Percentiles rank a stretch among this genome's conserved stretches.
phyloP scores from a whole-genome alignment of 2,329 filamentous ascomycete genomes.

The Colletotrichum destructivum region DNA sequence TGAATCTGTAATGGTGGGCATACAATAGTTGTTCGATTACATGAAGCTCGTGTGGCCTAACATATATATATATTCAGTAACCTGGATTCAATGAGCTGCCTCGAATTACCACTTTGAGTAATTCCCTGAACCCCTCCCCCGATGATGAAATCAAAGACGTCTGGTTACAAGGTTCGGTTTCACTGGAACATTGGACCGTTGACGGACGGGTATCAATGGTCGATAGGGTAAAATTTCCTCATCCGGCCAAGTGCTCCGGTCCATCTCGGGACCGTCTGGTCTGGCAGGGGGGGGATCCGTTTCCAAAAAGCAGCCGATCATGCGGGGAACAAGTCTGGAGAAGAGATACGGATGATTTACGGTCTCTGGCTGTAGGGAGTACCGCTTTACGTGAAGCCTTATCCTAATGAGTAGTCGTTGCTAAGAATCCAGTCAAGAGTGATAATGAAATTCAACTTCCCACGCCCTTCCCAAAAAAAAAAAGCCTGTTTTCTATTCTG shows the following conservation, averaged over 20 bases:
- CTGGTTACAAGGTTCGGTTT: slow-evolving; percentile 3
- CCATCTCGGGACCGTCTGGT: slow-evolving; percentile 30
- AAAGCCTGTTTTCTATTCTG: not conserved
- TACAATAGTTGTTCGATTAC: not conserved
- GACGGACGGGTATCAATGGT: not conserved
- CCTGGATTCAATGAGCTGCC: not conserved
- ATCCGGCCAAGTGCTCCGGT: slow-evolving; percentile 34
- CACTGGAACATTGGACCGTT: slow-evolving; percentile 10
- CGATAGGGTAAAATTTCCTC: slow-evolving; percentile 38
- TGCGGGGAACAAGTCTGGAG: slow-evolving; percentile 30
- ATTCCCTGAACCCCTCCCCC: not conserved
- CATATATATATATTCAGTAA: not conserved
- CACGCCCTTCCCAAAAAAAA: not conserved
- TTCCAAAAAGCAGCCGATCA: slow-evolving; percentile 19
- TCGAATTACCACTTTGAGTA: slow-evolving; percentile 5
- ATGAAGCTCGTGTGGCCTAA: not conserved
- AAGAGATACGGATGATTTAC: slow-evolving; percentile 18
- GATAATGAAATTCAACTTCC: slow-evolving; percentile 12
- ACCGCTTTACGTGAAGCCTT: not conserved
- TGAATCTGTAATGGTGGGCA: no score
- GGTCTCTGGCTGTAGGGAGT: not conserved
- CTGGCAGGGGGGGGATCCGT: slow-evolving; percentile 11
- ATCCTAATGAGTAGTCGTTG: not conserved
- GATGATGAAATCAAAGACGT: not conserved
- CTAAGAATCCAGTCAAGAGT: not conserved